Evolutionary conservation across 306 rosid species (phyloP).

Genomic region (Cucurbita moschata): DNA sequence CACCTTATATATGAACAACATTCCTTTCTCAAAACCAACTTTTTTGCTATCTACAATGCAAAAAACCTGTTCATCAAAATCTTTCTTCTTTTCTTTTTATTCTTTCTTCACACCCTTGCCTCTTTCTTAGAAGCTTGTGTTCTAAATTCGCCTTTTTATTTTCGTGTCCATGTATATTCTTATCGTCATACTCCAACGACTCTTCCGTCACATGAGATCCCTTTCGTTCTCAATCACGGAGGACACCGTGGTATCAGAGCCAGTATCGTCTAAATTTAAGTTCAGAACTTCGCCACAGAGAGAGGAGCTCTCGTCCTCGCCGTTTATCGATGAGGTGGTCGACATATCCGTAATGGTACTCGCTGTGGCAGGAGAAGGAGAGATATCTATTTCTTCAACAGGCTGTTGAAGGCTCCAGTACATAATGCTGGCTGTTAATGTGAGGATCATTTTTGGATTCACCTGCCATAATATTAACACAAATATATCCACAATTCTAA

Average conservation of each 20-base stretch:
- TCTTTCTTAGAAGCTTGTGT: not conserved
- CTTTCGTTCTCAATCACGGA: constrained; percentile 40
- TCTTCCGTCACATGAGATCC: not conserved
- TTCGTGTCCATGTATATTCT: not conserved
- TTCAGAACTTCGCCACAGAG: constrained; percentile 52
- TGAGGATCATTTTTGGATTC: constrained; percentile 90
- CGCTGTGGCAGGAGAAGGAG: constrained; percentile 30
- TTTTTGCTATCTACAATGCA: not conserved
- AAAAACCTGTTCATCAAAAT: not conserved
- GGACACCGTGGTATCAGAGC: constrained; percentile 64
- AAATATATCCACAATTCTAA: not conserved
- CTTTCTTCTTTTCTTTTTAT: not conserved
- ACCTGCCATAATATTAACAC: constrained; percentile 41
- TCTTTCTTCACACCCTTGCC: not conserved
- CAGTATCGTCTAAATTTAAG: constrained; percentile 58
- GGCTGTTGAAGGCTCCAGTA: constrained; percentile 81
- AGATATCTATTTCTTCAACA: constrained; percentile 34
- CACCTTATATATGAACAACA: not conserved
- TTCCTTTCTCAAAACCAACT: not conserved
- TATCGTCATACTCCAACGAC: not conserved
- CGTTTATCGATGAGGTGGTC: constrained; percentile 51
- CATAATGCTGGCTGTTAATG: constrained; percentile 81
- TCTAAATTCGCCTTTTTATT: not conserved
- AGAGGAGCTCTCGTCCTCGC: constrained; percentile 67
- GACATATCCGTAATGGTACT: constrained; percentile 43